These are phyloP conservation scores for Hsuehochloa calcarea DNA, from an alignment of 176 grass and related monocot species.

Conservation along the genomic window DNA sequence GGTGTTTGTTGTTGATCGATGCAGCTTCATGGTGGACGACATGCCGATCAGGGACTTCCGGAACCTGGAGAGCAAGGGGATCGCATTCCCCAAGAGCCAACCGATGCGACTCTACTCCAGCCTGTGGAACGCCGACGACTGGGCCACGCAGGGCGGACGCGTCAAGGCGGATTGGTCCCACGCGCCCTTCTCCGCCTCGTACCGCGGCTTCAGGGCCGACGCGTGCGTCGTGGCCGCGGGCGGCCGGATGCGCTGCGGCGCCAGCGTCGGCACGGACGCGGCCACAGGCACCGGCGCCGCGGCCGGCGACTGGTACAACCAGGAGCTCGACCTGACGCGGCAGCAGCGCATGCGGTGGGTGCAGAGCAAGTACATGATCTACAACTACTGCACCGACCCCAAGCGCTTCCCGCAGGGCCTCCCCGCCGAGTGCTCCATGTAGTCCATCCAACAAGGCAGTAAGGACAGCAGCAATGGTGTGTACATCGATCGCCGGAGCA, in stretches of 20 bases:
- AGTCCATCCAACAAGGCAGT: not conserved
- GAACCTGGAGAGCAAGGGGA: conserved; percentile 66
- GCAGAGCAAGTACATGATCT: conserved; percentile 87
- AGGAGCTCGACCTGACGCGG: conserved; percentile 71
- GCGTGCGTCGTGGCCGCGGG: conserved; percentile 57
- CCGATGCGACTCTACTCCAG: conserved; percentile 88
- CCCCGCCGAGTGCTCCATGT: conserved; percentile 70
- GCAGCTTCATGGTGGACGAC: conserved; percentile 91
- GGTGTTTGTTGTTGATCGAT: not conserved
- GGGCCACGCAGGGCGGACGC: conserved; percentile 77
- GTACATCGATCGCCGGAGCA: not conserved
- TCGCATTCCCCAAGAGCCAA: conserved; percentile 85
- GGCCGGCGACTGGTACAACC: conserved; percentile 65
- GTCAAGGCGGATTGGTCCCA: conserved; percentile 86
- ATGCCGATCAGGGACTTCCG: conserved; percentile 74
- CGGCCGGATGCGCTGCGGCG: conserved; percentile 31
- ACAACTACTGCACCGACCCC: conserved; percentile 85
- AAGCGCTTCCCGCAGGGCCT: conserved; percentile 57
- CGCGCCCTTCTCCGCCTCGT: conserved; percentile 68
- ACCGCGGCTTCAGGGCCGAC: conserved; percentile 64
- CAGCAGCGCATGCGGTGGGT: conserved; percentile 68
- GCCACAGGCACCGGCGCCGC: conserved; percentile 18
- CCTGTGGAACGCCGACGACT: conserved; percentile 93
- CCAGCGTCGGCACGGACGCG: conserved; percentile 13
- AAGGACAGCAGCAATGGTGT: not conserved